A percentile compares a stretch with the other conserved stretches of the same genome.
These are phyloP conservation scores for Rhizoclosmatium globosum DNA, from an alignment of 192 early-diverging fungal genomes.

Conservation along the genomic window DNA sequence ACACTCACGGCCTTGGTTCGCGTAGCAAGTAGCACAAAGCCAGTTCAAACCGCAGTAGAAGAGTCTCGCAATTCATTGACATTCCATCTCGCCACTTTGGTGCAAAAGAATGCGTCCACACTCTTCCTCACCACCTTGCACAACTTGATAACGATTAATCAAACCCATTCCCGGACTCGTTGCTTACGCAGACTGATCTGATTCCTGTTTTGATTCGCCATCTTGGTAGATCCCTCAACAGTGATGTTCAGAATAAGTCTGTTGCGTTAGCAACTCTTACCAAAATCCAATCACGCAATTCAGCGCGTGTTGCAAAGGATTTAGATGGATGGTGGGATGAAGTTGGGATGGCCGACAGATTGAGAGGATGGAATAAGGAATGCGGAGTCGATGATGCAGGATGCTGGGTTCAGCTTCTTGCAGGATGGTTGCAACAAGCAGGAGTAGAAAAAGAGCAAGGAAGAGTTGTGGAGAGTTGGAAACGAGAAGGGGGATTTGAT, in stretches of 20 bases:
- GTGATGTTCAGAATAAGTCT: background rate
- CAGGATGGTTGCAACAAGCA: background rate
- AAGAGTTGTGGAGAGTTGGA: conserved; percentile 1
- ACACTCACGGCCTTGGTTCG: too few relatives aligned
- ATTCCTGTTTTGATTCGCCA: background rate
- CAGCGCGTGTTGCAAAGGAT: background rate
- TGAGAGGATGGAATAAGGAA: background rate
- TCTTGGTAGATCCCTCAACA: background rate
- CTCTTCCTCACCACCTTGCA: background rate
- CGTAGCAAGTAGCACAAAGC: too few relatives aligned
- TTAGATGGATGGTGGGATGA: conserved; percentile 12
- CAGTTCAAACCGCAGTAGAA: too few relatives aligned
- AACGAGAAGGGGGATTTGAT: conserved; percentile 18
- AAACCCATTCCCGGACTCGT: background rate
- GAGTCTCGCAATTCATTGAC: too few relatives aligned
- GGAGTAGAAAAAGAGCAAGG: background rate
- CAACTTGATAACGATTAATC: conserved; percentile 5
- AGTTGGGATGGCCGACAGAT: background rate
- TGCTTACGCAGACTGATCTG: background rate
- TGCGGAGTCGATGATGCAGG: background rate
- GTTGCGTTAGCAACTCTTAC: conserved; percentile 2
- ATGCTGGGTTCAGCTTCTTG: conserved; percentile 11
- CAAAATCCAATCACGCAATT: conserved; percentile 9
- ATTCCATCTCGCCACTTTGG: too few relatives aligned
- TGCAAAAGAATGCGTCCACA: too few relatives aligned